Percentiles rank a stretch among this genome's conserved stretches.
Conservation (phyloP, 2,329 filamentous ascomycete species). For the Verruconis gallopava region DNA sequence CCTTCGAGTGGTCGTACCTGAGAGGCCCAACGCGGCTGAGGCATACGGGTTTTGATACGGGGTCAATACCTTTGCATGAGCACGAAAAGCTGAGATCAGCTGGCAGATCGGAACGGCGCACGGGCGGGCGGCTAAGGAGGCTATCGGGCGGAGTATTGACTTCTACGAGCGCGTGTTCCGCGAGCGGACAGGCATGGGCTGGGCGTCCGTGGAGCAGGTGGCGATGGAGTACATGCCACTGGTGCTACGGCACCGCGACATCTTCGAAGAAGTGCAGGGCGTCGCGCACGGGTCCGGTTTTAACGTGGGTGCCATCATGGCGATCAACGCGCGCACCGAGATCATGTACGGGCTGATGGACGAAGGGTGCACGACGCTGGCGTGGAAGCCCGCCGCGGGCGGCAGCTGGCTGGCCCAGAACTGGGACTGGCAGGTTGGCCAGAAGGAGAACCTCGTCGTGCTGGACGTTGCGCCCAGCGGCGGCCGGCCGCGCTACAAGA, state of each 20-base stretch:
- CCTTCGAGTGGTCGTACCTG: neutral
- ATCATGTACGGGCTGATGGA: conserved; percentile 43
- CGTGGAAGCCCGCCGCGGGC: conserved; percentile 28
- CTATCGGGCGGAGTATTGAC: conserved; percentile 31
- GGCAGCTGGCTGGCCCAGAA: conserved; percentile 40
- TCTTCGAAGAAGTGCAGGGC: conserved; percentile 31
- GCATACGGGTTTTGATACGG: neutral
- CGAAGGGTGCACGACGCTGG: conserved; percentile 44
- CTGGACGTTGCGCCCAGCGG: conserved; percentile 30
- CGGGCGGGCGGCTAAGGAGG: conserved; percentile 25
- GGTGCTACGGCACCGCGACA: conserved; percentile 30
- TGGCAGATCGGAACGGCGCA: conserved; percentile 37
- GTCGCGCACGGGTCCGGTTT: conserved; percentile 38
- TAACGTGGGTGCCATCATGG: conserved; percentile 39
- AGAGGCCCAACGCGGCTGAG: neutral
- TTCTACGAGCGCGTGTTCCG: conserved; percentile 38
- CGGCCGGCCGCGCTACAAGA: conserved; percentile 35
- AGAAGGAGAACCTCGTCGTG: conserved; percentile 38
- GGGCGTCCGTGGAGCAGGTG: conserved; percentile 31
- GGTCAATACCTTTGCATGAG: neutral
- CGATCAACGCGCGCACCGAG: conserved; percentile 45
- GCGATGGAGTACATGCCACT: conserved; percentile 36
- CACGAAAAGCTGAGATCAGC: neutral
- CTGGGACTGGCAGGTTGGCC: conserved; percentile 45
- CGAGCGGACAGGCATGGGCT: conserved; percentile 33